phyloP scores from a whole-genome alignment of 306 rosid genomes.

The Benincasa hispida region DNA sequence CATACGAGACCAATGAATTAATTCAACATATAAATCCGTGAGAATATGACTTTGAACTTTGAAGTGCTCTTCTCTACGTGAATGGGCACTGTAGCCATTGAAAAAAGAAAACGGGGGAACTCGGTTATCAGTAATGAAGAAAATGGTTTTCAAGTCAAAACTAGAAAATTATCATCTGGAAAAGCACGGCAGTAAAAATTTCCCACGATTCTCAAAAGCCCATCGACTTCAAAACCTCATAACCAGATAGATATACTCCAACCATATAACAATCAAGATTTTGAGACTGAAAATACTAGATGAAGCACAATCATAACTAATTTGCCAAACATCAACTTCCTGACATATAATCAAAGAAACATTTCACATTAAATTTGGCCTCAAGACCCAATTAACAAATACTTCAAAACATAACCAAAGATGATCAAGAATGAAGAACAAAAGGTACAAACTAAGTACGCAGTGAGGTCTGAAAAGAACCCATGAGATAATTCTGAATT shows the following conservation, averaged over 20 bases:
- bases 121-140: neutral
- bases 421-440: neutral
- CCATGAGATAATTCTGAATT: neutral
- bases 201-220: neutral
- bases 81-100: neutral
- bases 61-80: neutral
- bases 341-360: neutral
- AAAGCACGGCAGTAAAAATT: neutral
- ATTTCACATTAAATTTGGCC: neutral
- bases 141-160: neutral
- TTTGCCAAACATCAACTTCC: neutral
- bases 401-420: neutral
- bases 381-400: neutral
- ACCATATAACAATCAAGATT: neutral
- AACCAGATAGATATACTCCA: neutral
- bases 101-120: neutral
- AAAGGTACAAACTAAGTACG: neutral
- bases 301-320: neutral
- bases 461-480: neutral
- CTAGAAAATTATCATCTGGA: neutral
- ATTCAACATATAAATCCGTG: neutral
- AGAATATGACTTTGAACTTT: neutral
- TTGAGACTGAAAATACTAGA: neutral
- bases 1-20: neutral
- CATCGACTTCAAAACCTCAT: neutral